Base-by-base conservation (phyloP, 1,284 basidiomycete genomes). In the Anthracocystis panici-leucophaei region DNA sequence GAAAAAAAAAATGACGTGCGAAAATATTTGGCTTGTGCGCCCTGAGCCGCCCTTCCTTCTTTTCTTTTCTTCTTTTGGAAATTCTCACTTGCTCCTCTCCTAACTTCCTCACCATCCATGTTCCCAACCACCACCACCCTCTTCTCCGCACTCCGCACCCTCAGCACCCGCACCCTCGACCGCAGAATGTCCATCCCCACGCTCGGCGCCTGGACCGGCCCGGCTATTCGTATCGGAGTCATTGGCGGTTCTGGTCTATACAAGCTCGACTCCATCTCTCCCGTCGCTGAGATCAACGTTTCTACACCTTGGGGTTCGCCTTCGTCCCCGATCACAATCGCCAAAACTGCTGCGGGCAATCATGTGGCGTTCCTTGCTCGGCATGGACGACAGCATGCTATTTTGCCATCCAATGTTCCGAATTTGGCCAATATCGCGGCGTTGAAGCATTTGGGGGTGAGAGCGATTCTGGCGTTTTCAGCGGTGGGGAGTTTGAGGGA, bases 401-500 rank as follows among this genome's bases (percentile, higher is more conserved):
- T 80, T 31, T 41, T 82, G 5, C 83, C 83, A 0, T 77, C 75
- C 33, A 54, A 65, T 35, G 83, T 84, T 7, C 94, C 94, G 42
- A 87, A 88, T 2, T 91, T 93, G 55, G 96, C 95, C 74, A 98
- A 99, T 88, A 95, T 98, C 83, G 92, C 95, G 16, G 95, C 95
- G 0, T 89, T 98, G 78, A 98, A 98, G 87, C 91, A 90, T 56
- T 88, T 99, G 73, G 96, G 96, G 56, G 93, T 94, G 16, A 90
- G 91, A 69, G 92, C 91, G 44, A 90, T 99, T 81, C 88, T 98
- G 69, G 94, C 95, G 2, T 99, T 99, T 88, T 93, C 92, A 18
- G 96, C 96, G 9, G 96, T 99, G 46, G 96, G 96, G 40, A 95
- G 93, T n/a, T 89, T 99, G 45, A 89, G 94, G 49, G 96, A 99